These are phyloP conservation scores for Lepidium aucheri DNA, from an alignment of 345 rosid species.

Conservation along the genomic window DNA sequence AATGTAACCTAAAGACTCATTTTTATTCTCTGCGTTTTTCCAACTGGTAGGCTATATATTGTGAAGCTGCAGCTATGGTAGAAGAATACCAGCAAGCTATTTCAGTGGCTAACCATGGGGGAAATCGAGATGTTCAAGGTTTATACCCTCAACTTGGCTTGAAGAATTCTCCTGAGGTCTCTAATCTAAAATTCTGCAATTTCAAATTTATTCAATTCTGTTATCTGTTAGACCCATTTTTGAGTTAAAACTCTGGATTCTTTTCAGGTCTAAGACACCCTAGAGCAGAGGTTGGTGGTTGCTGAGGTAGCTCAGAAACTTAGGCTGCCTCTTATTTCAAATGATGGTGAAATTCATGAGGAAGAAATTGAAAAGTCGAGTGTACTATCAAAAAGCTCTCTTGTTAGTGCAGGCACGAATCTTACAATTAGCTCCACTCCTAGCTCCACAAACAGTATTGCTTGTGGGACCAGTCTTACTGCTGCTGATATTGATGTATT, in stretches of 20 bases:
- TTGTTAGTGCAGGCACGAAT: conserved; percentile 72
- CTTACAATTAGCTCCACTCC: conserved; percentile 68
- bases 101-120: conserved; percentile 59
- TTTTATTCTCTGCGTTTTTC: neutral
- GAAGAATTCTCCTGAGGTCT: conserved; percentile 69
- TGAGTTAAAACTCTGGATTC: neutral
- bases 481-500: conserved; percentile 38
- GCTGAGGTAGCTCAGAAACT: conserved; percentile 96
- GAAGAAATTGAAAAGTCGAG: conserved; percentile 96
- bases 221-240: neutral
- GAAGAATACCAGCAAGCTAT: conserved; percentile 92
- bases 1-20: neutral
- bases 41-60: conserved; percentile 58
- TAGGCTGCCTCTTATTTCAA: conserved; percentile 87
- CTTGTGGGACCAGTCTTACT: conserved; percentile 30
- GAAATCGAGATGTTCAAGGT: too few species aligned
- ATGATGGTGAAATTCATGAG: conserved; percentile 86
- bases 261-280: conserved; percentile 67
- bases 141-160: conserved; percentile 19
- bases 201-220: neutral
- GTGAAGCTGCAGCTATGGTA: conserved; percentile 83
- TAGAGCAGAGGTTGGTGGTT: conserved; percentile 84
- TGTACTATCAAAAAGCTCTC: conserved; percentile 68
- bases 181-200: neutral
- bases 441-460: conserved; percentile 24